A percentile compares a stretch with the other conserved stretches of the same genome.
phyloP scores from a whole-genome alignment of 1,139 yeast genomes.

The Pichia norvegensis region DNA sequence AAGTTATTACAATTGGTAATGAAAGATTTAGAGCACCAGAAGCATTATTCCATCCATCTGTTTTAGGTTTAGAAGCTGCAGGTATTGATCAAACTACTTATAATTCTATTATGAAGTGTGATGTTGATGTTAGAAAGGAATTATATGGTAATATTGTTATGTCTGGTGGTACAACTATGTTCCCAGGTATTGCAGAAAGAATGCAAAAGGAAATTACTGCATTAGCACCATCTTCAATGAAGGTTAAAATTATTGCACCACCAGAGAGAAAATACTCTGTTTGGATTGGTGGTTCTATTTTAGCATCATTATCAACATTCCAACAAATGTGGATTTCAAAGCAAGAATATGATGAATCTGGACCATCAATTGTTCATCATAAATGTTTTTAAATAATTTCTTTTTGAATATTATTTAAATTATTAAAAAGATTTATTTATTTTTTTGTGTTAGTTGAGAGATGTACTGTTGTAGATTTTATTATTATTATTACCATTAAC shows the following conservation, averaged over 20 bases:
- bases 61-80: conserved; percentile 95
- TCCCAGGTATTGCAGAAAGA: conserved; percentile 99
- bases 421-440: neutral
- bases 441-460: neutral
- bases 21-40: conserved; percentile 99
- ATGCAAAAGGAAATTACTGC: conserved; percentile 99
- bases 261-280: conserved; percentile 99
- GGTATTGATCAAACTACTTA: conserved; percentile 99
- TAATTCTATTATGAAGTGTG: conserved; percentile 99
- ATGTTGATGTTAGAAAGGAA: conserved; percentile 97
- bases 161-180: conserved; percentile 99
- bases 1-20: conserved; percentile 98
- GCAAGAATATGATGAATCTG: conserved; percentile 99
- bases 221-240: conserved; percentile 98
- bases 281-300: conserved; percentile 99
- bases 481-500: conserved; percentile 1
- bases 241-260: conserved; percentile 98
- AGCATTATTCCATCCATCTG: conserved; percentile 98
- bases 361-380: conserved; percentile 99
- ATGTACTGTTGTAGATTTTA: conserved; percentile 3
- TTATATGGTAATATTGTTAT: conserved; percentile 98
- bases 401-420: neutral
- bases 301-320: conserved; percentile 98
- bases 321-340: conserved; percentile 99
- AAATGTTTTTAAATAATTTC: conserved; percentile 79